Evolutionary conservation across 2,329 filamentous ascomycete species (phyloP), one percentile per base, ranked within the genome.

Genomic region (Apiospora rasikravindrae): DNA sequence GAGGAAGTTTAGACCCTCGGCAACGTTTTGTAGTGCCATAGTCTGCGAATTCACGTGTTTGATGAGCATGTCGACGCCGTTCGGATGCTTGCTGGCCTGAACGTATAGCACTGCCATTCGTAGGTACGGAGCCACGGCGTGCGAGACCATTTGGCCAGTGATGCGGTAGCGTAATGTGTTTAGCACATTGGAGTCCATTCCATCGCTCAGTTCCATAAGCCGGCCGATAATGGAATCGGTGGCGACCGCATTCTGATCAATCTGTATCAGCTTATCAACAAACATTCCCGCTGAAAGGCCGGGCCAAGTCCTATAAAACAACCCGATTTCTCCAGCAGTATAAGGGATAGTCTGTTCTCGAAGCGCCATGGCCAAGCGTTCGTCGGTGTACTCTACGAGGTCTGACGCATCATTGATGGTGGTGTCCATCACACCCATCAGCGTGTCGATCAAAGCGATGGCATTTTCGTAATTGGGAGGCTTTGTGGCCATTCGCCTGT

Each of bases 191-290:
- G 82, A 68, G 61, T 90, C 88, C 80, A 90, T 85, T 8, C 82
- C 76, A 0, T 83, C 80, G 71, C 88, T 86, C 26, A 87, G 82
- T n/a, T 83, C 81, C 57, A 93, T 81, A 47, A 94, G 84, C 4
- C 86, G 83, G 49, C 81, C 81, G 68, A 95, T 79, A 70, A 95
- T 92, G 16, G 81, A 83, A 69, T 87, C 84, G 1, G 88, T 89
- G 2, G 84, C 83, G 1, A 78, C 74, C 0, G 81, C 80, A 70
- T 90, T 90, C 77, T 91, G 88, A 74, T 91, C 87, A 68, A 92
- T 85, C 26, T 84, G 83, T 40, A 95, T 84, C 37, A 95, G 84
- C 78, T 92, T 94, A 77, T 91, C 89, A 33, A 92, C 79, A 70
- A 93, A 89, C n/a, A 90, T 82, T 74, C 88, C 89, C 5, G 77